These are phyloP conservation scores for Orbilia ellipsospora DNA, from an alignment of 2,329 filamentous ascomycete genomes.

Conservation along the genomic window DNA sequence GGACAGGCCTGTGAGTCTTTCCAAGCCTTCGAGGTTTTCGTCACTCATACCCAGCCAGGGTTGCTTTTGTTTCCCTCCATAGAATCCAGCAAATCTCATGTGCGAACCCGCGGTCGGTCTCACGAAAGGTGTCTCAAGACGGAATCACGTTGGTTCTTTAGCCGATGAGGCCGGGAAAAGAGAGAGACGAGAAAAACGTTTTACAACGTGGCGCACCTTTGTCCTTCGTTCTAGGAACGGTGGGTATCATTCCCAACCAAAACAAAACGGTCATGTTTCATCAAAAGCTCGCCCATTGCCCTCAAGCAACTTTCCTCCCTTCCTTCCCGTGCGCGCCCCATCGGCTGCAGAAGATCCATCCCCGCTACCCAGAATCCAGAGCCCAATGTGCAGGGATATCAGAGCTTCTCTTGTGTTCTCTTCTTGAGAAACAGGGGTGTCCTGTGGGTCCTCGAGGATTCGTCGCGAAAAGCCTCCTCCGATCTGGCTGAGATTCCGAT, in stretches of 20 bases:
- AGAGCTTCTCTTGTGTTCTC: slow-evolving; percentile 42
- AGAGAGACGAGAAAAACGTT: slow-evolving; percentile 47
- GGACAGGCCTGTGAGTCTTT: too few relatives aligned
- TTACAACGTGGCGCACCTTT: slow-evolving; percentile 54
- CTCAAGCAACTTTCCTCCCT: slow-evolving; percentile 26
- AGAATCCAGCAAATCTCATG: slow-evolving; percentile 4
- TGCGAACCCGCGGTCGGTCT: slow-evolving; percentile 5
- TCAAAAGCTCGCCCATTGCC: slow-evolving; percentile 15
- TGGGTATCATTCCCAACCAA: slow-evolving; percentile 40
- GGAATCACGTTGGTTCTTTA: slow-evolving; percentile 43
- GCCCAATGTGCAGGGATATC: slow-evolving; percentile 40
- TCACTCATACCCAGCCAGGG: too few relatives aligned
- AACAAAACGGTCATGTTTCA: slow-evolving; percentile 44
- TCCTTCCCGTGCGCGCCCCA: slow-evolving; percentile 10
- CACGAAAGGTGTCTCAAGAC: not conserved
- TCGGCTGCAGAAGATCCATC: slow-evolving; percentile 52
- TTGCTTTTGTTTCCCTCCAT: not conserved
- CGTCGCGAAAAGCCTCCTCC: slow-evolving; percentile 10
- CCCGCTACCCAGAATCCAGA: slow-evolving; percentile 48
- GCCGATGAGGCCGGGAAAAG: slow-evolving; percentile 40
- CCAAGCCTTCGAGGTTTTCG: too few relatives aligned
- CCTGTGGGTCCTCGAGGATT: slow-evolving; percentile 25
- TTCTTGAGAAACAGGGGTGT: slow-evolving; percentile 1
- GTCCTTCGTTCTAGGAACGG: slow-evolving; percentile 27
- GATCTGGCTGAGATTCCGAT: slow-evolving; percentile 13